These are phyloP conservation scores for Clohesyomyces aquaticus DNA, from an alignment of 495 filamentous ascomycete species.

Conservation along the genomic window DNA sequence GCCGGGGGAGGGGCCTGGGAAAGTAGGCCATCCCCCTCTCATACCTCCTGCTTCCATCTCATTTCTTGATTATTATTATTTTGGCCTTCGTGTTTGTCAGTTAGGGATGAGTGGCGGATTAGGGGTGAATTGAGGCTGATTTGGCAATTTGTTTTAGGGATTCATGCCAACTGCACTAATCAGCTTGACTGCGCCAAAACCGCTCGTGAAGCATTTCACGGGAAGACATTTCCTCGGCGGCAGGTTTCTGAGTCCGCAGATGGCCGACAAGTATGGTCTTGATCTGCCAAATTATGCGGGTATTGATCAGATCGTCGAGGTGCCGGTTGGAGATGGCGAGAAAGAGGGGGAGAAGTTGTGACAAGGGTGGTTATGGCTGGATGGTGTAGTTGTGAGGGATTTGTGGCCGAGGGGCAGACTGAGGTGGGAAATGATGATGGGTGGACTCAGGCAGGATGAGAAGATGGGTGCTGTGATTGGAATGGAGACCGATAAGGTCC, in stretches of 20 bases:
- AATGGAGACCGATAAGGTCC: too few relatives aligned
- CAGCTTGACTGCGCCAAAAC: constrained; percentile 93
- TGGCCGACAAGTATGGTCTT: constrained; percentile 85
- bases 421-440: too few relatives aligned
- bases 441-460: too few relatives aligned
- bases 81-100: too few relatives aligned
- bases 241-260: constrained; percentile 77
- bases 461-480: too few relatives aligned
- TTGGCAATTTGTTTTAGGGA: constrained; percentile 40
- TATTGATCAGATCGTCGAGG: constrained; percentile 86
- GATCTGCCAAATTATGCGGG: constrained; percentile 83
- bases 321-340: constrained; percentile 41
- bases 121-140: too few relatives aligned
- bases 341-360: constrained; percentile 6
- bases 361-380: neutral
- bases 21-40: constrained; percentile 38
- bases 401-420: too few relatives aligned
- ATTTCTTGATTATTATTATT: too few relatives aligned
- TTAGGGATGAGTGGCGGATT: too few relatives aligned
- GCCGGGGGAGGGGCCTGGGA: constrained; percentile 74
- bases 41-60: too few relatives aligned
- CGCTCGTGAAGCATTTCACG: constrained; percentile 78
- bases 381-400: too few relatives aligned
- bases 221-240: constrained; percentile 91
- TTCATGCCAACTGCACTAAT: constrained; percentile 80